Base-by-base conservation (phyloP, 2,329 filamentous ascomycete genomes). In the Ophiostoma piceae region DNA sequence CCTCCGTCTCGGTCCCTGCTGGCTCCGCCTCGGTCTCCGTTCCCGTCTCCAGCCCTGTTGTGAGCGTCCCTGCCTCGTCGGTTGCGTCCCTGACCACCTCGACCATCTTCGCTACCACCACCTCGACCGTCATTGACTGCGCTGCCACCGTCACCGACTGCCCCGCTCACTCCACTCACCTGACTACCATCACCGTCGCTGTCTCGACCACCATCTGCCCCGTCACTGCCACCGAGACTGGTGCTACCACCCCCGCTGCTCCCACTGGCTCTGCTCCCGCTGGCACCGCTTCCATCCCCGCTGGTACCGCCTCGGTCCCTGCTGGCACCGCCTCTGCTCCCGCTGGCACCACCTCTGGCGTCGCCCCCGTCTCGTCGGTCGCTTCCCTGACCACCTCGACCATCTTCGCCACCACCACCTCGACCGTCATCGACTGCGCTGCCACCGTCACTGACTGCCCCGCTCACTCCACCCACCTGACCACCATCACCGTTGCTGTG, bases 131-230 rank as follows among this genome's bases (percentile, higher is more conserved):
- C 77, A 85, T 81, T 71, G 82, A 80, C 75, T 84, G 83, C 73
- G 81, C 76, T n/a, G 73, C 79, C 39, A 78, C 78, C 68, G 77
- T 83, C 66, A 79, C 81, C 54, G 78, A 85, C 79, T 88, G 85
- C 81, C 84, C 85, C 39, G 82, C 80, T 70, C 76, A 79, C 66
- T 75, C 79, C 69, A 82, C 81, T 14, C 80, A 80, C 69, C 79
- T 82, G 65, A 81, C 79, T 0, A 76, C 86, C 2, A 81, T 85
- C 71, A 86, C 84, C 7, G 76, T 89, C 71, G 78, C 86, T 66
- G 75, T 87, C 67, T 85, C 83, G 67, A 89, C 87, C 73, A 89
- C 87, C 57, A 77, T 88, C 76, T 88, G 85, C 82, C 86, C 85
- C 29, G 84, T 87, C 71, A 86, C 84, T n/a, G 83, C 83, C 80